phyloP scores from a whole-genome alignment of 2,329 filamentous ascomycete genomes.

The Botrytis medusae region DNA sequence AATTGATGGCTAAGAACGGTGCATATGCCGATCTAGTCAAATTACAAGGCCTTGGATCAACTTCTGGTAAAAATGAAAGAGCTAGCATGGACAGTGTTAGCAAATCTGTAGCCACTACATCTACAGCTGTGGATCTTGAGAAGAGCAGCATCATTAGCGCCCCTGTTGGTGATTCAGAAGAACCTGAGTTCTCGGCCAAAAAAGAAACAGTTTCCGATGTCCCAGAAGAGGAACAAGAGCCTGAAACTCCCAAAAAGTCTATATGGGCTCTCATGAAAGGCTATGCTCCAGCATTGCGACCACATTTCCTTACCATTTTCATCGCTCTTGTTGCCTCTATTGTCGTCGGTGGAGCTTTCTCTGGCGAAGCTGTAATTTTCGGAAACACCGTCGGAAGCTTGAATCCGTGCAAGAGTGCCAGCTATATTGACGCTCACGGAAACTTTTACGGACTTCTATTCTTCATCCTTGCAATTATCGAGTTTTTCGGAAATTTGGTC shows the following conservation, averaged over 20 bases:
- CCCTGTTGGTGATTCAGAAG: constrained; percentile 3
- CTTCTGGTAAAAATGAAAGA: constrained; percentile 30
- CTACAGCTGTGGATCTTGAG: constrained; percentile 22
- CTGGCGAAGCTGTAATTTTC: constrained; percentile 56
- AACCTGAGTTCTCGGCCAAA: background rate
- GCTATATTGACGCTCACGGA: constrained; percentile 34
- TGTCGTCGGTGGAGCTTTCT: constrained; percentile 56
- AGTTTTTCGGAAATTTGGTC: constrained; percentile 61
- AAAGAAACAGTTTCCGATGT: background rate
- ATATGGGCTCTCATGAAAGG: constrained; percentile 26
- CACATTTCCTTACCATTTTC: constrained; percentile 25
- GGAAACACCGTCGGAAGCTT: constrained; percentile 51
- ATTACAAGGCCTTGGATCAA: constrained; percentile 46
- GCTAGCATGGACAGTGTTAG: constrained; percentile 21
- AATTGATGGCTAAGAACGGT: constrained; percentile 62
- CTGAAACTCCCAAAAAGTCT: constrained; percentile 26
- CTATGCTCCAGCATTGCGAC: constrained; percentile 20
- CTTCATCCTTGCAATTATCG: constrained; percentile 54
- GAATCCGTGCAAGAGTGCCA: constrained; percentile 46
- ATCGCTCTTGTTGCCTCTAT: constrained; percentile 47
- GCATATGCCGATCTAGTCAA: constrained; percentile 68
- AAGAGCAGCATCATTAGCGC: constrained; percentile 18
- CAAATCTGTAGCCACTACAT: constrained; percentile 24
- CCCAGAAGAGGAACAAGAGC: constrained; percentile 23
- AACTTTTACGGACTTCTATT: constrained; percentile 44